A percentile compares a stretch with the other conserved stretches of the same genome.
Conservation (phyloP, 2,329 filamentous ascomycete species). For the Corniculantispora saksenae region DNA sequence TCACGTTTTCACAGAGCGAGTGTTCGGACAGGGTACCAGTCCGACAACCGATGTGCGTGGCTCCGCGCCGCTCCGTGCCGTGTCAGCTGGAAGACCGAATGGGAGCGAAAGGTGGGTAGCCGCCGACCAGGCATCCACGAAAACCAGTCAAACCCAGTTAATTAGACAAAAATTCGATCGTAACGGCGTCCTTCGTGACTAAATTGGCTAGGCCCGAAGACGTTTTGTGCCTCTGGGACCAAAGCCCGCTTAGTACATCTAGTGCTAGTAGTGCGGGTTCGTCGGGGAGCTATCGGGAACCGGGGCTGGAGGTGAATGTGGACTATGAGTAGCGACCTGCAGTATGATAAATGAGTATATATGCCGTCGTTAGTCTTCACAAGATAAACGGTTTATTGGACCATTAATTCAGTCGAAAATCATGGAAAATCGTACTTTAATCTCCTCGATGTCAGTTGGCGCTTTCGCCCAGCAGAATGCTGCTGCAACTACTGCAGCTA, state of each 20-base stretch:
- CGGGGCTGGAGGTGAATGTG: not conserved
- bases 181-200: not conserved
- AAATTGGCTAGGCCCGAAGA: not conserved
- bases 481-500: not conserved
- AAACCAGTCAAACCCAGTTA: not conserved
- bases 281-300: conserved; percentile 8
- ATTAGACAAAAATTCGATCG: not conserved
- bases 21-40: not conserved
- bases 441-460: not conserved
- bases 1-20: not conserved
- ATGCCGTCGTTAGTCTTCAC: not conserved
- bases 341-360: not conserved
- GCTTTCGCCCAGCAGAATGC: conserved; percentile 9
- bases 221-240: not conserved
- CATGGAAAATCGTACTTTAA: conserved; percentile 6
- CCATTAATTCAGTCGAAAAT: not conserved
- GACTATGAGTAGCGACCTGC: not conserved
- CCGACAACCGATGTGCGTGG: not conserved
- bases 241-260: not conserved
- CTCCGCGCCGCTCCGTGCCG: not conserved
- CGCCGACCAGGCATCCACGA: not conserved
- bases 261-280: not conserved
- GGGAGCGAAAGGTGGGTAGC: not conserved
- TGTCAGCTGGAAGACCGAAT: conserved; percentile 3
- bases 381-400: not conserved